Evolutionary conservation across 2,329 filamentous ascomycete species (phyloP).

Genomic region (Botrytis fabae): DNA sequence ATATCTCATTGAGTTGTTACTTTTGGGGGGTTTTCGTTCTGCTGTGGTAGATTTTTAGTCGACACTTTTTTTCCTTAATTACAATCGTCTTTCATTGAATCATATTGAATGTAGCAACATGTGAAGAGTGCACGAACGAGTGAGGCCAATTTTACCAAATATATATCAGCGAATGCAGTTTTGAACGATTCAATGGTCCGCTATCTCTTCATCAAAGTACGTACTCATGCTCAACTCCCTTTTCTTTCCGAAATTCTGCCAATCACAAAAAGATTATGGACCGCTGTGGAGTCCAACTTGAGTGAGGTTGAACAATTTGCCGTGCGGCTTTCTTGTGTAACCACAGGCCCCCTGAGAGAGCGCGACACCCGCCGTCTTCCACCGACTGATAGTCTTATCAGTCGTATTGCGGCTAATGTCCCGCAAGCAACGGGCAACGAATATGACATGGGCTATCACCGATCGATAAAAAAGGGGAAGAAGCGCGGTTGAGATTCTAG

Average conservation of each 20-base stretch:
- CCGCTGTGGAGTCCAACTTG: neutral
- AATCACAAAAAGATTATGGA: neutral
- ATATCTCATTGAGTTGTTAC: constrained; percentile 21
- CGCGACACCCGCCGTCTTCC: constrained; percentile 11
- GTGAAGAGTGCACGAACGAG: constrained; percentile 8
- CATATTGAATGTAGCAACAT: neutral
- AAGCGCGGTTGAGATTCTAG: constrained; percentile 9
- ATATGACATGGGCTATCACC: neutral
- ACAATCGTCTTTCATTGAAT: constrained; percentile 1
- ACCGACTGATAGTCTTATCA: constrained; percentile 4
- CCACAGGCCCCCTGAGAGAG: constrained; percentile 6
- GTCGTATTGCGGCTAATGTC: constrained; percentile 17
- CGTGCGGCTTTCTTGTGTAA: constrained; percentile 21
- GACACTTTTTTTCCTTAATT: constrained; percentile 20
- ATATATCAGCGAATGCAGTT: neutral
- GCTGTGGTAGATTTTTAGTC: constrained; percentile 23
- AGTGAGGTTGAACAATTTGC: constrained; percentile 20
- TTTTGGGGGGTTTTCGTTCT: constrained; percentile 21
- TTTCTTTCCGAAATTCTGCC: neutral
- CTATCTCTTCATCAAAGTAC: neutral
- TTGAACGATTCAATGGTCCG: neutral
- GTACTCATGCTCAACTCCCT: neutral
- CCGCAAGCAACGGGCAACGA: constrained; percentile 5
- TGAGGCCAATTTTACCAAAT: neutral
- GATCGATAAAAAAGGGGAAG: constrained; percentile 13